Evolutionary conservation across 140 eudicot genomes (phyloP).

Genomic region (Ambrosia hybrid): DNA sequence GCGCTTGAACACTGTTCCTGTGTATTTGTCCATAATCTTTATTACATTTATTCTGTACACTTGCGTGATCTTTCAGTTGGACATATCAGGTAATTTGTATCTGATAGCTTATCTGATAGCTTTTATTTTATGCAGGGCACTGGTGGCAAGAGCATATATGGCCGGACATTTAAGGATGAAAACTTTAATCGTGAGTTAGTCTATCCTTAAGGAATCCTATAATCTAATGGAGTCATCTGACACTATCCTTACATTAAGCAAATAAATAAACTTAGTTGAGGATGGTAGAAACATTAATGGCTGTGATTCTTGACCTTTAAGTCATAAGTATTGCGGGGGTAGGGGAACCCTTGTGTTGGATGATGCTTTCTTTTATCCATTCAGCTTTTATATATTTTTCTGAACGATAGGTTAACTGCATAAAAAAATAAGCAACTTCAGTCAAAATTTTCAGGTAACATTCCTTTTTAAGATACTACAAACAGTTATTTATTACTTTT

Average conservation of each 20-base stretch:
- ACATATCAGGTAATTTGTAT: slow-evolving; percentile 6
- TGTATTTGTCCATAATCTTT: neutral
- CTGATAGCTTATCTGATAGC: neutral
- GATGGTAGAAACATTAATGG: neutral
- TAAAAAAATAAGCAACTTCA: neutral
- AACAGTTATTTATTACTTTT: neutral
- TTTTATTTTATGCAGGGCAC: slow-evolving; percentile 63
- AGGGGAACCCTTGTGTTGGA: neutral
- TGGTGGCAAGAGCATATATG: slow-evolving; percentile 96
- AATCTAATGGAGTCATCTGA: slow-evolving; percentile 2
- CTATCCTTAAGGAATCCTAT: neutral
- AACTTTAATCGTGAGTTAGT: slow-evolving; percentile 77
- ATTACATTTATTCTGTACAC: neutral
- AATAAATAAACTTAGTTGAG: neutral
- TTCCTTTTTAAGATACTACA: neutral
- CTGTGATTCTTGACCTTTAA: neutral
- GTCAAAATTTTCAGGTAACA: neutral
- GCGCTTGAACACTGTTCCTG: neutral
- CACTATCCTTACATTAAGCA: neutral
- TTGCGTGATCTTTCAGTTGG: neutral
- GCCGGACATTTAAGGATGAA: slow-evolving; percentile 92
- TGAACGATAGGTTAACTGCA: neutral
- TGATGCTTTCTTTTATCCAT: neutral
- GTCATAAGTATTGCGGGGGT: neutral
- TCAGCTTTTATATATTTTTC: neutral